Evolutionary conservation across 371 early-diverging fungal genomes (phyloP), one percentile per base, ranked within the genome.

Genomic region (Syncephalastrum racemosum): DNA sequence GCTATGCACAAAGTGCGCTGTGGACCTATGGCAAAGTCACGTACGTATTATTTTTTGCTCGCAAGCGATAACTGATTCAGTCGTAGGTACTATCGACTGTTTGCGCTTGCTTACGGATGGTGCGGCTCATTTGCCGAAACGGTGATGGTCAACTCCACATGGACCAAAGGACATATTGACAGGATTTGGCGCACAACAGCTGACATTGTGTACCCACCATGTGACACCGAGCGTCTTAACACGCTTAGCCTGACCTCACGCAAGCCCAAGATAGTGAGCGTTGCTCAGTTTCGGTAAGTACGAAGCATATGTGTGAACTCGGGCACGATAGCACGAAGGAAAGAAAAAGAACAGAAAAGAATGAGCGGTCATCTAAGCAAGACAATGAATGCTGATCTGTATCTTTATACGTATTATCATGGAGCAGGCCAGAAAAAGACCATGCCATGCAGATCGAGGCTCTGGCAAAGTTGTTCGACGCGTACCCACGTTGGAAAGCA

Each of bases 111-210:
- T 0, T 98, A 98, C 72, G 83, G 89, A 0, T 73, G 75, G 15
- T 87, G 85, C 45, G 99, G 97, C 4, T 80, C 86, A 6, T 90
- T 76, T 64, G 88, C 93, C 1, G 81, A 90, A 54, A 63, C 82
- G 4, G 89, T 94, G 3, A 89, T 94, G 89, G 87, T 87, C 19
- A 96, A 97, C 68, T 97, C 97, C 1, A 82, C 91, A 3, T 98
- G 98, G 98, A 98, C 98, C n/a, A 79, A 85, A 36, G 82, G 72
- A 19, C 98, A 98, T 55, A 90, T 98, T 42, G 83, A 85, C 54
- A 49, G 68, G 1, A 58, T 94, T 14, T 96, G 94, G 94, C 57
- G 70, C 0, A 71, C 83, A 6, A 71, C 78, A 36, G 84, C 90
- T 5, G 66, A 69, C 6, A 82, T 91, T 8, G 89, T 96, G 3